Conservation (phyloP, 2,329 filamentous ascomycete genomes). For the Aspergillus texensis region DNA sequence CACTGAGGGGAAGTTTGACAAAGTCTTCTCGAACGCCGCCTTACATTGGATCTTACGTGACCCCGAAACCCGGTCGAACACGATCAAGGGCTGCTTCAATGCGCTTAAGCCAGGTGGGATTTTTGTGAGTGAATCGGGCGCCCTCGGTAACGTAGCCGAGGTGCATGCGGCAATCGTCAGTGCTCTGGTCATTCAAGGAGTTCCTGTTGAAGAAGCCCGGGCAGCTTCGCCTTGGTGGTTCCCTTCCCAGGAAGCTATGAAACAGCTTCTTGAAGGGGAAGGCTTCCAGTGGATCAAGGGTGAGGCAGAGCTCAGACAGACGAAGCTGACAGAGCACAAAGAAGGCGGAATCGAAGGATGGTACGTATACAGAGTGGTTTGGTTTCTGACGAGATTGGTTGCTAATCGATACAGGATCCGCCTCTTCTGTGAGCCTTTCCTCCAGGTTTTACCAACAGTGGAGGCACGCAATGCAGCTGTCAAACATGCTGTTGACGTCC, state of each 20-base stretch:
- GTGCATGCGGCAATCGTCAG: constrained; percentile 61
- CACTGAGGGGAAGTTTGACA: constrained; percentile 45
- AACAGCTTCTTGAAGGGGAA: constrained; percentile 35
- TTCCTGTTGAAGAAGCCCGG: constrained; percentile 53
- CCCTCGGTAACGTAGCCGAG: constrained; percentile 68
- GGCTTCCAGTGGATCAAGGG: constrained; percentile 55
- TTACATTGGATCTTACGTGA: constrained; percentile 67
- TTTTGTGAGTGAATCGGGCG: constrained; percentile 73
- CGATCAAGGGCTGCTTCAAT: constrained; percentile 57
- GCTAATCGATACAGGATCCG: background rate
- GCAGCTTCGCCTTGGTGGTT: constrained; percentile 71
- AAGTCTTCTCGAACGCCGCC: constrained; percentile 68
- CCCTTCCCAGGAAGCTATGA: constrained; percentile 64
- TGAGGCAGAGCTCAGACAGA: constrained; percentile 69
- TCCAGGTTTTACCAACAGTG: background rate
- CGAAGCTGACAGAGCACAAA: constrained; percentile 46
- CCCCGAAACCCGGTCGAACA: constrained; percentile 46
- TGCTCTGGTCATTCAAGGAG: constrained; percentile 53
- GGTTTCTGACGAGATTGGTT: fast-evolving
- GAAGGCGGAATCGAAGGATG: constrained; percentile 66
- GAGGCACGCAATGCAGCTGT: background rate
- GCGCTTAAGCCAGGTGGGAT: constrained; percentile 58
- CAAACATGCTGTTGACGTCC: background rate
- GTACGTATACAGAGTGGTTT: constrained; percentile 28
- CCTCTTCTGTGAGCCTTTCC: background rate